Percentiles rank a stretch among this genome's conserved stretches.
Evolutionary conservation across 2,329 filamentous ascomycete genomes (phyloP).

Genomic region (Elsinoe arachidis): DNA sequence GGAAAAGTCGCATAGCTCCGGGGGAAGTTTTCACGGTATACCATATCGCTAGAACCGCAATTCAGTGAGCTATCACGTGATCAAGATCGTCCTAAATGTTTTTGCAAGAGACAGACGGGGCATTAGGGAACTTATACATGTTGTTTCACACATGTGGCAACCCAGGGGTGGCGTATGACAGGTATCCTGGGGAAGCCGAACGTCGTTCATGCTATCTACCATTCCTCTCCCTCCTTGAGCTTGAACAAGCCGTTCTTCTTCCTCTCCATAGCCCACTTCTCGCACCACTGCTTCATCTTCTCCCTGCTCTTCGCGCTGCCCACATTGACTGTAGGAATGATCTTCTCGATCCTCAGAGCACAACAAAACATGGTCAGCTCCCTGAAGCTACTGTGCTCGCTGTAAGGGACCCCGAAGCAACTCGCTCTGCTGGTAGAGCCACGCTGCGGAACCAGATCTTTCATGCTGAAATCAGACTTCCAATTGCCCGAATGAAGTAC

Average conservation of each 20-base stretch:
- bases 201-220: not conserved
- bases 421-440: constrained; percentile 74
- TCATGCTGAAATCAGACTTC: constrained; percentile 62
- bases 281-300: constrained; percentile 58
- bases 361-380: constrained; percentile 93
- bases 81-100: too few species aligned
- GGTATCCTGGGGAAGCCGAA: too few species aligned
- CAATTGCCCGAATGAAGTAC: constrained; percentile 62
- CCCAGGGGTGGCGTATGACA: too few species aligned
- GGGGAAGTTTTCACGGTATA: too few species aligned
- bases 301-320: constrained; percentile 55
- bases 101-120: too few species aligned
- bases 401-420: constrained; percentile 92
- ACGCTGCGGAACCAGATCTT: constrained; percentile 69
- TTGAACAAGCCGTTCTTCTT: constrained; percentile 53
- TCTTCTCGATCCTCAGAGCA: constrained; percentile 72
- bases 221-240: constrained; percentile 23
- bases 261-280: constrained; percentile 54
- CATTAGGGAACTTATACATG: too few species aligned
- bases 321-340: constrained; percentile 92
- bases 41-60: too few species aligned
- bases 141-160: too few species aligned
- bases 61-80: too few species aligned
- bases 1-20: not conserved
- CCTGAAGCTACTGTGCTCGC: constrained; percentile 88